Conservation (phyloP, 1,139 yeast genomes). For the Pichia sp. region DNA sequence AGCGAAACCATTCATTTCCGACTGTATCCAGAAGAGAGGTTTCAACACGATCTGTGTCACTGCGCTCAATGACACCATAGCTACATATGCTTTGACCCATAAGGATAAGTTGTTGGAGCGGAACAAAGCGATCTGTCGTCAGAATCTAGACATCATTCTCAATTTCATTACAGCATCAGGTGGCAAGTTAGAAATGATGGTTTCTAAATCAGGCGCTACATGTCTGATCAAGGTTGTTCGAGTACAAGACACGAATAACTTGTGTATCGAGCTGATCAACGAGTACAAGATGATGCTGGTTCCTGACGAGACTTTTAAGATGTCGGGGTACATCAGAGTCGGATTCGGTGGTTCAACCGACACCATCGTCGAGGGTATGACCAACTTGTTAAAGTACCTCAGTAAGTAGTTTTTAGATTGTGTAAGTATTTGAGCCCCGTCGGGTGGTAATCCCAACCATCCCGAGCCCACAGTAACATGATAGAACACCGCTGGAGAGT, state of each 20-base stretch:
- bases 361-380: constrained; percentile 36
- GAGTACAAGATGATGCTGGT: constrained; percentile 40
- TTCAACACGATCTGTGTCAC: constrained; percentile 54
- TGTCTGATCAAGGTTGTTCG: constrained; percentile 40
- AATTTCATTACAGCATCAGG: constrained; percentile 35
- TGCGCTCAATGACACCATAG: constrained; percentile 46
- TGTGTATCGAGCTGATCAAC: constrained; percentile 40
- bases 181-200: constrained; percentile 40
- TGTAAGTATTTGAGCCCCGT: no score
- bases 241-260: constrained; percentile 33
- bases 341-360: constrained; percentile 50
- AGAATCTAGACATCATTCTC: constrained; percentile 39
- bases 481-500: no score
- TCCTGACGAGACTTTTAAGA: constrained; percentile 52
- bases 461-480: no score
- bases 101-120: constrained; percentile 38
- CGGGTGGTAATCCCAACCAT: no score
- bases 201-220: constrained; percentile 52
- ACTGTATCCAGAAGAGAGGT: constrained; percentile 45
- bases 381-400: constrained; percentile 1
- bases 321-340: constrained; percentile 44
- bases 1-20: constrained; percentile 34
- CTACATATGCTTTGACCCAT: constrained; percentile 43
- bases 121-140: constrained; percentile 39
- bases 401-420: background rate